Conservation (phyloP, 2,329 filamentous ascomycete species). For the Orbilia oligospora region DNA sequence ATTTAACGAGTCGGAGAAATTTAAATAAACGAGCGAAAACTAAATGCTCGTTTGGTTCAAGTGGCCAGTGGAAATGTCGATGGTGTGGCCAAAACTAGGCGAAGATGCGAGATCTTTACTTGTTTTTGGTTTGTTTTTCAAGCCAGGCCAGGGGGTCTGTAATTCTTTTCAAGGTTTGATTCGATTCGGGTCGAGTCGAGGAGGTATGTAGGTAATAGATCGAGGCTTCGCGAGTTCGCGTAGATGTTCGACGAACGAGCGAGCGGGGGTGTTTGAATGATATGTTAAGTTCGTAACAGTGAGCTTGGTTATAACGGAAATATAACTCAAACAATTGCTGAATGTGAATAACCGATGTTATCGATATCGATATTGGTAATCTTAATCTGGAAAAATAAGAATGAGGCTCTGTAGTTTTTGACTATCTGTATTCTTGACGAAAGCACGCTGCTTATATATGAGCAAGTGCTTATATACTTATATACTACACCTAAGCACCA, state of each 20-base stretch:
- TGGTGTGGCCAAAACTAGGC: conserved; percentile 4
- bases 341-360: no score
- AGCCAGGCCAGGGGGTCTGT: neutral
- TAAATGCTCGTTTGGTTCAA: neutral
- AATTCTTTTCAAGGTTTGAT: neutral
- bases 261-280: neutral
- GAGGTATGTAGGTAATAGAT: neutral
- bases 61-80: neutral
- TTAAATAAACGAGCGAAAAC: conserved; percentile 32
- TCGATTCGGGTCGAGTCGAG: conserved; percentile 2
- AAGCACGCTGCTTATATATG: conserved; percentile 19
- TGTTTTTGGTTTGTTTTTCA: neutral
- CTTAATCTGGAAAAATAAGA: neutral
- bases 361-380: neutral
- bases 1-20: neutral
- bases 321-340: neutral
- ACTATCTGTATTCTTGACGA: neutral
- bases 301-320: neutral
- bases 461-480: no score
- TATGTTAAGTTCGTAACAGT: neutral
- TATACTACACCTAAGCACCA: neutral
- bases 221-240: conserved; percentile 1
- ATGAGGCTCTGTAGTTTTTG: conserved; percentile 12
- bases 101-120: conserved; percentile 13
- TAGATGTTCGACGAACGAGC: conserved; percentile 4